Conservation (phyloP, 352 stramenopile species). For the Phytophthora megakarya region DNA sequence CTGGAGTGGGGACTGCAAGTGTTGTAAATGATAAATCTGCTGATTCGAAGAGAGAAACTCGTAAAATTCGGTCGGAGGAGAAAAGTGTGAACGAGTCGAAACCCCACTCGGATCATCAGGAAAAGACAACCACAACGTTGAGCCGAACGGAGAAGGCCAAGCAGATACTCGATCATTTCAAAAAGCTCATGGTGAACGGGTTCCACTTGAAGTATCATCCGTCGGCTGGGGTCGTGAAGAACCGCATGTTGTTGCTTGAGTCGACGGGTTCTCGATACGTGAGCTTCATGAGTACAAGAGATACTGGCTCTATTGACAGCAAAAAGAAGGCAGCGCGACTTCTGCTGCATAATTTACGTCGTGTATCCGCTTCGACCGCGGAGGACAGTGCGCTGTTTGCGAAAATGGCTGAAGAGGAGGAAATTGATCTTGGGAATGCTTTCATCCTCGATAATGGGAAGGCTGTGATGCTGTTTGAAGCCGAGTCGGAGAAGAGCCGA, state of each 20-base stretch:
- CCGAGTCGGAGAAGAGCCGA: conserved; percentile 65
- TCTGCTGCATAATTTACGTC: conserved; percentile 61
- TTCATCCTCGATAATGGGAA: conserved; percentile 75
- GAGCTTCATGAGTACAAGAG: conserved; percentile 53
- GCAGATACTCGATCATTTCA: conserved; percentile 70
- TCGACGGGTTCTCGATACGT: conserved; percentile 50
- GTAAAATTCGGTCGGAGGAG: conserved; percentile 4
- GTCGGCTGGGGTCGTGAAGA: conserved; percentile 48
- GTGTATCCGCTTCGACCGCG: conserved; percentile 38
- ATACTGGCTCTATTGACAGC: conserved; percentile 26
- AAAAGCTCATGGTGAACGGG: conserved; percentile 70
- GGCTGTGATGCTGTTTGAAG: conserved; percentile 60
- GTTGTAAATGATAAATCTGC: conserved; percentile 2
- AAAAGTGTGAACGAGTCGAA: conserved; percentile 16
- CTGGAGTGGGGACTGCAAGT: conserved; percentile 7
- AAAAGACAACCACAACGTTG: conserved; percentile 12
- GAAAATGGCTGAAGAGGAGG: conserved; percentile 34
- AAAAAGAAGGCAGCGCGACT: conserved; percentile 64
- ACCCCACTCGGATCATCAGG: conserved; percentile 7
- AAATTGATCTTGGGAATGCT: conserved; percentile 22
- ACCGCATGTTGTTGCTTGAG: conserved; percentile 48
- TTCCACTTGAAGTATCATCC: conserved; percentile 71
- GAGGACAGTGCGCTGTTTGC: conserved; percentile 40
- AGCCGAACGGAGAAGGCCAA: conserved; percentile 55
- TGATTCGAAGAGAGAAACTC: background rate